Percentiles rank a stretch among this genome's conserved stretches.
phyloP scores from a whole-genome alignment of 1,284 basidiomycete genomes.

The Anthracocystis panici-leucophaei region DNA sequence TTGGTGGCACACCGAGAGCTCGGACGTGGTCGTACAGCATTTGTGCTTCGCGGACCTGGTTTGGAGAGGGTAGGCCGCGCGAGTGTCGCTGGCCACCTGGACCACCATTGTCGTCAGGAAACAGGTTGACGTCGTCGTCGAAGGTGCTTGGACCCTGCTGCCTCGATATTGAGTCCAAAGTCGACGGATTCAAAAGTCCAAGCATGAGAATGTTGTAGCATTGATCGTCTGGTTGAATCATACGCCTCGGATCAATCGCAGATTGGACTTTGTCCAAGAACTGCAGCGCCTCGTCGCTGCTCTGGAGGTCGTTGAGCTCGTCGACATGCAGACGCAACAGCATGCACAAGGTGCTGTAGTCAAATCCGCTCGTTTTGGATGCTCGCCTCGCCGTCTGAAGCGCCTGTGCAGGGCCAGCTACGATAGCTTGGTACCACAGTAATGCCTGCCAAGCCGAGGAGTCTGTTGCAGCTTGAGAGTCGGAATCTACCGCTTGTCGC shows the following conservation, averaged over 20 bases:
- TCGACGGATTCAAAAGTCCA: conserved; percentile 12
- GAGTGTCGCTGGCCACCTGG: background rate
- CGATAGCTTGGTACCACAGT: conserved; percentile 33
- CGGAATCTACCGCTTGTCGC: conserved; percentile 5
- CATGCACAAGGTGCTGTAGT: conserved; percentile 14
- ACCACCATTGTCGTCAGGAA: background rate
- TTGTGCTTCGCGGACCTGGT: conserved; percentile 53
- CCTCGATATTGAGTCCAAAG: background rate
- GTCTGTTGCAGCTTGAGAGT: conserved; percentile 4
- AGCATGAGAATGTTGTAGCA: conserved; percentile 37
- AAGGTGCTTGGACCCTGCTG: background rate
- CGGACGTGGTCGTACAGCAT: conserved; percentile 51
- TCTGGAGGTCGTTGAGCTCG: conserved; percentile 30
- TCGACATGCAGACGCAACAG: conserved; percentile 33
- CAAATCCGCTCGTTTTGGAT: background rate
- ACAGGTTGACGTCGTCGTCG: background rate
- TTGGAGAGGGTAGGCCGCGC: conserved; percentile 22
- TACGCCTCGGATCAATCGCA: conserved; percentile 18
- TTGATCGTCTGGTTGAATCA: conserved; percentile 15
- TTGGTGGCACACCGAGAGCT: conserved; percentile 22
- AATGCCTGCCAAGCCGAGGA: conserved; percentile 30
- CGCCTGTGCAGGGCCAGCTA: conserved; percentile 23
- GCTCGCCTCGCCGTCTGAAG: conserved; percentile 24
- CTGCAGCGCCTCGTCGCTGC: conserved; percentile 56
- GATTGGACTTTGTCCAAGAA: conserved; percentile 29